Evolutionary conservation across 495 filamentous ascomycete genomes (phyloP).

Genomic region (Neurospora tetraspora): DNA sequence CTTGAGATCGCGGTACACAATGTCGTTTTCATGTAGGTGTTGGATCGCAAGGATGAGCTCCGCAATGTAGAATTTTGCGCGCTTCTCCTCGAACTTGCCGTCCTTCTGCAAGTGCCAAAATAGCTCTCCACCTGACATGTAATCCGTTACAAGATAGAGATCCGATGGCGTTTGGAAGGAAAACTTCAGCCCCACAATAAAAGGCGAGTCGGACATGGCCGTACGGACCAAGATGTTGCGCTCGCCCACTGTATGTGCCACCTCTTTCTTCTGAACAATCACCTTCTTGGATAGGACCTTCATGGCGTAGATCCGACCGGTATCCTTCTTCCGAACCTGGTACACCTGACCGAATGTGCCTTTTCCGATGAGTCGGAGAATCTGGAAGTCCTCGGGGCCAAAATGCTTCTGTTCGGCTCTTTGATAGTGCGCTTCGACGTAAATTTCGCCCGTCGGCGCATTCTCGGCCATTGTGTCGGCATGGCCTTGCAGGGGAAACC

Average conservation of each 20-base stretch:
- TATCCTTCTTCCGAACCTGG: slow-evolving; percentile 97
- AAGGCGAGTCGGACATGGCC: slow-evolving; percentile 89
- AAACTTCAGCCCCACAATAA: slow-evolving; percentile 97
- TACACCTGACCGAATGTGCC: slow-evolving; percentile 99
- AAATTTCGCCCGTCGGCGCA: slow-evolving; percentile 79
- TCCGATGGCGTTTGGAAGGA: slow-evolving; percentile 97
- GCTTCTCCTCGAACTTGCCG: slow-evolving; percentile 85
- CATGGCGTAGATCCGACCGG: slow-evolving; percentile 94
- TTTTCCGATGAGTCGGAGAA: slow-evolving; percentile 93
- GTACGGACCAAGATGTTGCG: slow-evolving; percentile 95
- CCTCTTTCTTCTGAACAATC: slow-evolving; percentile 98
- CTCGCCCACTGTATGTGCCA: slow-evolving; percentile 92
- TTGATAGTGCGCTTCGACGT: slow-evolving; percentile 76
- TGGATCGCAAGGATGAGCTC: slow-evolving; percentile 93
- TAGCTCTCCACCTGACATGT: slow-evolving; percentile 96
- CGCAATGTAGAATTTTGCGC: slow-evolving; percentile 98
- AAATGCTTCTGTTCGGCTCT: slow-evolving; percentile 87
- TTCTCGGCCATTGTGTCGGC: slow-evolving; percentile 42
- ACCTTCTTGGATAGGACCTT: slow-evolving; percentile 99
- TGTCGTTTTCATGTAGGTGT: slow-evolving; percentile 91
- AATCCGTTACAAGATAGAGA: slow-evolving; percentile 96
- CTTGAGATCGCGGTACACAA: slow-evolving; percentile 96
- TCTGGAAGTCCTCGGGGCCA: slow-evolving; percentile 93
- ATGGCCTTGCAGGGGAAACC: slow-evolving; percentile 69
- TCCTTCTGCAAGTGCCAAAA: slow-evolving; percentile 99